Percentiles rank a stretch among this genome's conserved stretches.
phyloP scores from a whole-genome alignment of 164 flowering plant species.

The Piper betle region DNA sequence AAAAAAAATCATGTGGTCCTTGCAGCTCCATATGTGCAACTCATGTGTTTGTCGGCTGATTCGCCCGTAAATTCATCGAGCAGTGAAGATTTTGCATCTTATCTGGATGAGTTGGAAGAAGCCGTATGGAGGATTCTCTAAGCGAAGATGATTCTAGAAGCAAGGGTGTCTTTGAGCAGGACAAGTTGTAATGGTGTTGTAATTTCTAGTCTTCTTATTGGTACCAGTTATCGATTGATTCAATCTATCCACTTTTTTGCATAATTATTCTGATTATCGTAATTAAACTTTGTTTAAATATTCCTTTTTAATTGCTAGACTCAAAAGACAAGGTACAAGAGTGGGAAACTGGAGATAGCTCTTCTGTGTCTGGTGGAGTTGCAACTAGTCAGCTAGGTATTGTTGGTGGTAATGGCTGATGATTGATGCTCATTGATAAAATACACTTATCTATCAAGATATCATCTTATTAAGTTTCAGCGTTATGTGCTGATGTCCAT shows the following conservation, averaged over 20 bases:
- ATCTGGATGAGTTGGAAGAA: slow-evolving; percentile 35
- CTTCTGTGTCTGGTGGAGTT: slow-evolving; percentile 2
- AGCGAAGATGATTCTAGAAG: slow-evolving; percentile 9
- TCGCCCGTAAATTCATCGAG: slow-evolving; percentile 51
- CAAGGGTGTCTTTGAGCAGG: background rate
- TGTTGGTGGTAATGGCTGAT: background rate
- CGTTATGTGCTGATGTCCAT: background rate
- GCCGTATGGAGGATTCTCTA: slow-evolving; percentile 18
- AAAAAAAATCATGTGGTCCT: too few relatives aligned
- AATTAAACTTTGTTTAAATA: background rate
- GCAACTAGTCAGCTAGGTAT: background rate
- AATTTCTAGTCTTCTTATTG: too few relatives aligned
- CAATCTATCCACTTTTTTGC: background rate
- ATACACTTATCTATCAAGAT: background rate
- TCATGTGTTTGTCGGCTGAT: slow-evolving; percentile 35
- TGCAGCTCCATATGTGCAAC: background rate
- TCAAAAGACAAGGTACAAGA: slow-evolving; percentile 20
- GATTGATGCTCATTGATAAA: background rate
- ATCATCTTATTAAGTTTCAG: background rate
- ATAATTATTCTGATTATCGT: background rate
- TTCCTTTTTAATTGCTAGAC: slow-evolving; percentile 4
- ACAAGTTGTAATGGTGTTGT: background rate
- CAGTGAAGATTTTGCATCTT: slow-evolving; percentile 59
- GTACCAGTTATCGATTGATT: too few relatives aligned
- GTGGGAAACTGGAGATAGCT: slow-evolving; percentile 2